Evolutionary conservation across 768 basidiomycete species (phyloP), one percentile per base, ranked within the genome.

Genomic region (Butyriboletus loyo): DNA sequence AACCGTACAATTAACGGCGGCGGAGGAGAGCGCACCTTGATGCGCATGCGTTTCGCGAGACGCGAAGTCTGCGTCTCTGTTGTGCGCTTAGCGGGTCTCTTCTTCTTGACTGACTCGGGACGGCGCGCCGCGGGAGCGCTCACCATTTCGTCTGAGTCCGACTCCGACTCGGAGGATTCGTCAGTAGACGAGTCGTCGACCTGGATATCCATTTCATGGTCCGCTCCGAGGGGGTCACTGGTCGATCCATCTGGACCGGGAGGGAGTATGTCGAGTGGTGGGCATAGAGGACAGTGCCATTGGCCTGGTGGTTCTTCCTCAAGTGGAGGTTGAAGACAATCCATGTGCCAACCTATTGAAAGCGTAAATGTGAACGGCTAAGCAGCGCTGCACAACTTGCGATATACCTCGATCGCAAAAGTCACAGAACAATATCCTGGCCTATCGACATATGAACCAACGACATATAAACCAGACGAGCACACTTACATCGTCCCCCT

Each of bases 401-500:
- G 58, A 53, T 30, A 36, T 67, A 84, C 89, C 92, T 79, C 92
- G 78, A 76, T 98, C 96, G 70, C 96, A 98, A 50, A 77, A 82
- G 77, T 98, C 96, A 68, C 96, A 98, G 60, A 98, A 88, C 48
- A 98, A 69, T 57, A 97, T 85, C 47, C 82, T 80, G 48, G 79
- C 83, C 90, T 95, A 64, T 49, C 27, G 27, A 42, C 31, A 46
- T 13, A 46, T 70, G 57, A 69, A 63, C 48, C n/a, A 53, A 30
- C 28, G 25, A 34, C 27, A 57, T 52, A 58, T 42, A 50, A 49
- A 57, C 51, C 49, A 31, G 31, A 55, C 46, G 47, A 25, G 37
- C 19, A 28, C 3, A 75, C 92, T 72, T 72, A 96, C 95, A 70
- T 94, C 92, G 69, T 92, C 87, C 21, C 89, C 91, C 65, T 94